These are phyloP conservation scores for Acacia acuminata DNA, from an alignment of 306 rosid species.

Conservation along the genomic window DNA sequence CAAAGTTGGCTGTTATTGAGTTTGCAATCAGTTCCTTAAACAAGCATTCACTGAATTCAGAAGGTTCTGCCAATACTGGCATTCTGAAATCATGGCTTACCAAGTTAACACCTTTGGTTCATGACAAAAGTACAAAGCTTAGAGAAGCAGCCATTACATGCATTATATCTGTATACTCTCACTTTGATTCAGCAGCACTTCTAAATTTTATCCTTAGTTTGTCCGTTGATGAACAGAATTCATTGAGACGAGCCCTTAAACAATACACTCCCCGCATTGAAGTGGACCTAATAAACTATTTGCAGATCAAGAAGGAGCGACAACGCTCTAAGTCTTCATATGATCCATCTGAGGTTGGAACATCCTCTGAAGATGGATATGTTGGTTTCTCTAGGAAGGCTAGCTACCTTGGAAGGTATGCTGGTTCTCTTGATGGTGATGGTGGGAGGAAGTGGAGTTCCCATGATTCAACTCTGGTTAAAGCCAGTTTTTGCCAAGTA, in stretches of 20 bases:
- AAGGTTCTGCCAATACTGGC: slow-evolving; percentile 86
- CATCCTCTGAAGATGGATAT: slow-evolving; percentile 94
- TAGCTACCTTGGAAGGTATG: slow-evolving; percentile 73
- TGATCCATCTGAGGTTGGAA: slow-evolving; percentile 91
- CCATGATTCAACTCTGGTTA: slow-evolving; percentile 65
- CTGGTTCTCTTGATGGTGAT: slow-evolving; percentile 85
- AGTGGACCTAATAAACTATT: slow-evolving; percentile 88
- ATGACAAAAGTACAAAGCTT: slow-evolving; percentile 87
- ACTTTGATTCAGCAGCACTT: slow-evolving; percentile 87
- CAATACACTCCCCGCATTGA: slow-evolving; percentile 98
- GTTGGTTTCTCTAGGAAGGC: slow-evolving; percentile 71
- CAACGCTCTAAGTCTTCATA: slow-evolving; percentile 80
- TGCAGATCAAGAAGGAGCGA: slow-evolving; percentile 95
- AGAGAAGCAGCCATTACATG: slow-evolving; percentile 97
- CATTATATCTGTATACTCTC: slow-evolving; percentile 92
- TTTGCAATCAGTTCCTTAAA: slow-evolving; percentile 84
- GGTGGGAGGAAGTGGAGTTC: slow-evolving; percentile 90
- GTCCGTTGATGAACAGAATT: slow-evolving; percentile 95
- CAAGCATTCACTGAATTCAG: slow-evolving; percentile 76
- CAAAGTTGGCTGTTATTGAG: slow-evolving; percentile 97
- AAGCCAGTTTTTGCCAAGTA: slow-evolving; percentile 55
- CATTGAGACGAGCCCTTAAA: slow-evolving; percentile 94
- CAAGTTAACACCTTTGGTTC: slow-evolving; percentile 83
- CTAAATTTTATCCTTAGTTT: slow-evolving; percentile 88
- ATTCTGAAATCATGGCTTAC: slow-evolving; percentile 95